Conservation (phyloP, 257 asterid genomes). For the Solanum chaucha region DNA sequence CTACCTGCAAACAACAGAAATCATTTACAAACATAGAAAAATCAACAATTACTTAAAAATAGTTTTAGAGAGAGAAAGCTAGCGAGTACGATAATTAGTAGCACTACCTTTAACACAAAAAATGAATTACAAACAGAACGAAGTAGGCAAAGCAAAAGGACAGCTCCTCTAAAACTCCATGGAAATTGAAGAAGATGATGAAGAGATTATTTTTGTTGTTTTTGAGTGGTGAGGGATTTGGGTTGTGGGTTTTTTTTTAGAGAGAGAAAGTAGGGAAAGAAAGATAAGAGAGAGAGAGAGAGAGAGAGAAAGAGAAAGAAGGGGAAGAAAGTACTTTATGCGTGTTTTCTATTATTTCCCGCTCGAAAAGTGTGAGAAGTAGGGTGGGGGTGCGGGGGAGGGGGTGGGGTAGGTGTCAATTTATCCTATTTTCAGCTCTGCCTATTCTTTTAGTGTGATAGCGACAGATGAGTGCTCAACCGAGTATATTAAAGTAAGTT, state of each 20-base stretch:
- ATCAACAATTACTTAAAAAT: neutral
- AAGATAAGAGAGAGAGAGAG: neutral
- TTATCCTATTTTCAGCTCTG: conserved; percentile 4
- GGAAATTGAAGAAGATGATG: neutral
- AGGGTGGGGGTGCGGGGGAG: neutral
- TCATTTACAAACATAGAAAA: neutral
- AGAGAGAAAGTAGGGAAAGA: neutral
- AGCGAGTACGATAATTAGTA: neutral
- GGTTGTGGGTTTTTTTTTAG: neutral
- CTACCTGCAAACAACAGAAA: conserved; percentile 5
- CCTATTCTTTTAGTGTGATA: conserved; percentile 23
- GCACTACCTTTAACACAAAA: neutral
- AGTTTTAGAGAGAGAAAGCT: neutral
- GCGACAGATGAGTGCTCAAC: conserved; percentile 27
- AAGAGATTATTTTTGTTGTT: neutral
- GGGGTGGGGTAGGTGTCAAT: neutral
- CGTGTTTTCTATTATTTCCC: conserved; percentile 25
- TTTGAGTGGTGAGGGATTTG: neutral
- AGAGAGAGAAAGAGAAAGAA: neutral
- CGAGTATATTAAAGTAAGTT: neutral
- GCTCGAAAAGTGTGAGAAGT: conserved; percentile 24
- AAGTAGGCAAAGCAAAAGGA: neutral
- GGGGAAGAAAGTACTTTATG: conserved; percentile 16
- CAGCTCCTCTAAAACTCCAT: neutral
- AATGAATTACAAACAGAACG: neutral